Evolutionary conservation across 2,329 filamentous ascomycete genomes (phyloP).

Genomic region (Chrysoporthe austroafricana): DNA sequence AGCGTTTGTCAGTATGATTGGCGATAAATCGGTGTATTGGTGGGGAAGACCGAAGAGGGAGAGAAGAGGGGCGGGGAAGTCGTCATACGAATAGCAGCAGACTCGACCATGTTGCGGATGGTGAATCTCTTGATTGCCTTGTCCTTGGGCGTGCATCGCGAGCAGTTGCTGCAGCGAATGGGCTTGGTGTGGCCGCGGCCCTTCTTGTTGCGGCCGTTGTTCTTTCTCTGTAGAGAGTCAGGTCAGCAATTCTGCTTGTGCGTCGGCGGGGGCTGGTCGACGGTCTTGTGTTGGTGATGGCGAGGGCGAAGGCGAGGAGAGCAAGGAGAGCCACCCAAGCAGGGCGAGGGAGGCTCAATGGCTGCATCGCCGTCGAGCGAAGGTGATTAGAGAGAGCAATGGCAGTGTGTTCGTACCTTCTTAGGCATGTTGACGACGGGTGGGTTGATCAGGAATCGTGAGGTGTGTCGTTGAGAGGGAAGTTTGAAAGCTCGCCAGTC

Average conservation of each 20-base stretch:
- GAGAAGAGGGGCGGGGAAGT: background rate
- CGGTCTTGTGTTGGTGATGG: background rate
- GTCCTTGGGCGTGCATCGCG: constrained; percentile 94
- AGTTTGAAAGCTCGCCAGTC: constrained; percentile 6
- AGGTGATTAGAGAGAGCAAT: background rate
- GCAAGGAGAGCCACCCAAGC: background rate
- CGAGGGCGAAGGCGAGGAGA: background rate
- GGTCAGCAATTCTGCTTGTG: constrained; percentile 10
- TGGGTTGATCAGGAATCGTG: constrained; percentile 40
- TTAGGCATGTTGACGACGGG: constrained; percentile 70
- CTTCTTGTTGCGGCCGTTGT: constrained; percentile 98
- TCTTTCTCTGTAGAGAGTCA: constrained; percentile 35
- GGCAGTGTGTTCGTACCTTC: constrained; percentile 54
- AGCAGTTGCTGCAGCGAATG: constrained; percentile 79
- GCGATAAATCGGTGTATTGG: background rate
- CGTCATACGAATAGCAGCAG: constrained; percentile 95
- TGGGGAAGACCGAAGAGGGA: background rate
- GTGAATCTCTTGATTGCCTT: constrained; percentile 99
- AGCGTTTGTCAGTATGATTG: constrained; percentile 12
- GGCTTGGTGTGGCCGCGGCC: constrained; percentile 99
- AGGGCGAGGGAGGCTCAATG: background rate
- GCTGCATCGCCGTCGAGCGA: background rate
- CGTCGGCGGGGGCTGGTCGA: background rate
- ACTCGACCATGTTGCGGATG: constrained; percentile 99
- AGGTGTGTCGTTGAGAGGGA: constrained; percentile 31